Evolutionary conservation across 345 rosid genomes (phyloP), one percentile per base, ranked within the genome.

Genomic region (Boechera stricta): DNA sequence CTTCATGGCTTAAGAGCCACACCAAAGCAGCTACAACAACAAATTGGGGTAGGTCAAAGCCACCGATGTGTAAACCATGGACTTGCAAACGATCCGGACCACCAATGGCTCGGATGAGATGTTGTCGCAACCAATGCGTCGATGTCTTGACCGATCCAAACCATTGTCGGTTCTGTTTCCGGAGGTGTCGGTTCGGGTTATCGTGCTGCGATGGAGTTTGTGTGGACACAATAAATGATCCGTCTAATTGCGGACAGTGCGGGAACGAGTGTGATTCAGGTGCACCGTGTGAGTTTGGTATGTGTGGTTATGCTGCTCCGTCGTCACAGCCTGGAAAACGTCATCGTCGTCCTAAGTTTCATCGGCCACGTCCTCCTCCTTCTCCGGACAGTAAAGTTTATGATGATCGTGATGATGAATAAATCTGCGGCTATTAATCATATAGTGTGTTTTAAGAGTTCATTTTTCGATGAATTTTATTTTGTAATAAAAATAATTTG

Each of bases 291-390:
- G 82, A 79, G 69, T 79, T 79, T 61, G 82, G 82, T 60, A 33
- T 79, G 82, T 79, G 82, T 67, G 82, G 78, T 28, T 79, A 79
- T 67, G 82, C 82, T 26, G 69, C 69, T 51, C 74, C 70, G 1
- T 67, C 82, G 32, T 57, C 67, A 38, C 67, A 29, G 28, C 77
- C 77, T 38, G 21, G 67, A 48, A 71, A 56, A 64, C 72, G 62
- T 48, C 58, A 4, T 26, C 75, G 64, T 33, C 71, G 7, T 63
- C 76, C 24, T 64, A 62, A 70, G 58, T 36, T 5, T 63, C 74
- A 18, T 51, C 16, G 18, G 31, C 77, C 67, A 48, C 55, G 15
- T 3, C 15, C 72, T 38, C 81, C 72, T 65, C 53, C 80, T 36
- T 77, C 71, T 26, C 59, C 71, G 10, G 48, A 77, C 57, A 77